Evolutionary conservation across 2,329 filamentous ascomycete genomes (phyloP).

Genomic region (Coniochaeta pulveracea): DNA sequence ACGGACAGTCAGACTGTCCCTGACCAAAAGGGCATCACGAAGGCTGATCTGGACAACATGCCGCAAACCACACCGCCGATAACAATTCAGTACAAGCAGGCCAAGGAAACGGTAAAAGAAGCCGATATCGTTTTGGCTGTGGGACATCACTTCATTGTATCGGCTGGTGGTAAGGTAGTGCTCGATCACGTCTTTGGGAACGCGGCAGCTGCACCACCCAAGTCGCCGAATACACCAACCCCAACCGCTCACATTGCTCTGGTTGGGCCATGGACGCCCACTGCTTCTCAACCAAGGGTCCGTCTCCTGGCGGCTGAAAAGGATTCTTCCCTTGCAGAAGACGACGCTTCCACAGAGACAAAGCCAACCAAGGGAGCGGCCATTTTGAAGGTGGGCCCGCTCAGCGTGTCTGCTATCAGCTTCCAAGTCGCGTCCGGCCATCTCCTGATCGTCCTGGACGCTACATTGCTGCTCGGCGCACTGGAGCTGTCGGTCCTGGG

Average conservation of each 20-base stretch:
- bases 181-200: slow-evolving; percentile 15
- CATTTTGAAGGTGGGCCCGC: slow-evolving; percentile 18
- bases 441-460: slow-evolving; percentile 20
- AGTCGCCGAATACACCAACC: too few species aligned
- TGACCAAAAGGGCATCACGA: slow-evolving; percentile 7
- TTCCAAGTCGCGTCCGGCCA: slow-evolving; percentile 18
- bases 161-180: slow-evolving; percentile 11
- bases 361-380: slow-evolving; percentile 11
- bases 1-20: slow-evolving; percentile 11
- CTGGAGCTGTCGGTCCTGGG: slow-evolving; percentile 20
- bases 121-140: slow-evolving; percentile 9
- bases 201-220: neutral
- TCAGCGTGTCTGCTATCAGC: slow-evolving; percentile 21
- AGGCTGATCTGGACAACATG: neutral
- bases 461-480: slow-evolving; percentile 22
- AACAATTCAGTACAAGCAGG: slow-evolving; percentile 2
- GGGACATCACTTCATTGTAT: slow-evolving; percentile 15
- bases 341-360: neutral
- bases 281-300: neutral
- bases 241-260: too few species aligned
- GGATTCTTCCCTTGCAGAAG: neutral
- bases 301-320: neutral
- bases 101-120: neutral
- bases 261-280: too few species aligned
- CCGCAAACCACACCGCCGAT: neutral